Percentiles rank a stretch among this genome's conserved stretches.
Conservation (phyloP, 768 basidiomycete genomes). For the Pleurotus citrinopileatus region DNA sequence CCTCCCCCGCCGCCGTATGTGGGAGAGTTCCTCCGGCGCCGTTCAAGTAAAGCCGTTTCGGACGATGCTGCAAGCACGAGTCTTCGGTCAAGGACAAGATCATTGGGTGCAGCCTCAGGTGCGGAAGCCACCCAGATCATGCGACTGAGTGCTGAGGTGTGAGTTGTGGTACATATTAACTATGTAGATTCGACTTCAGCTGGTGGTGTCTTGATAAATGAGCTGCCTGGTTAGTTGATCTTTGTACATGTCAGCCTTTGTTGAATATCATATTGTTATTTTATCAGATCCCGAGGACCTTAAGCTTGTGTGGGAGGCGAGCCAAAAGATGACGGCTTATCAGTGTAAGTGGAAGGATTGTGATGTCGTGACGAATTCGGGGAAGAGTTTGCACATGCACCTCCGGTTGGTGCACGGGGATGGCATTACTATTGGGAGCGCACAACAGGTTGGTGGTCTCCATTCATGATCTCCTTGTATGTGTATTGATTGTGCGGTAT, state of each 20-base stretch:
- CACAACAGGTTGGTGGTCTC: background rate
- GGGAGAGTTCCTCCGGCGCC: background rate
- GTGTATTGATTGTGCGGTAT: conserved; percentile 9
- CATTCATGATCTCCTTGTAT: conserved; percentile 9
- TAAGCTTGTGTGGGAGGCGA: conserved; percentile 44
- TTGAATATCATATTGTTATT: conserved; percentile 17
- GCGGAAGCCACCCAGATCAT: background rate
- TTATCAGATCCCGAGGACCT: conserved; percentile 41
- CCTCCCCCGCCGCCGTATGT: background rate
- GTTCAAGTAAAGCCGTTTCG: background rate
- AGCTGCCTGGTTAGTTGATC: conserved; percentile 13
- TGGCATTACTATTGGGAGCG: background rate
- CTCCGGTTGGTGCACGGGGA: conserved; percentile 30
- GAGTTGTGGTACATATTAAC: conserved; percentile 3
- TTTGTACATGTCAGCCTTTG: conserved; percentile 1
- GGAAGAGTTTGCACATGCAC: conserved; percentile 47
- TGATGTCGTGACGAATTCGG: conserved; percentile 51
- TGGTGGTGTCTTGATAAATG: conserved; percentile 15
- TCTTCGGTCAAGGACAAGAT: background rate
- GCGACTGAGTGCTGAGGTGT: background rate
- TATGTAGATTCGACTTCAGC: conserved; percentile 19
- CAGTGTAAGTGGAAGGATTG: conserved; percentile 64
- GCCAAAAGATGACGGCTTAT: conserved; percentile 41
- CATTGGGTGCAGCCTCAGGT: conserved; percentile 7
- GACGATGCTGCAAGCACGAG: background rate